Percentiles rank a stretch among this genome's conserved stretches.
Conservation (phyloP, 176 grass and related monocot species). For the Typha latifolia region DNA sequence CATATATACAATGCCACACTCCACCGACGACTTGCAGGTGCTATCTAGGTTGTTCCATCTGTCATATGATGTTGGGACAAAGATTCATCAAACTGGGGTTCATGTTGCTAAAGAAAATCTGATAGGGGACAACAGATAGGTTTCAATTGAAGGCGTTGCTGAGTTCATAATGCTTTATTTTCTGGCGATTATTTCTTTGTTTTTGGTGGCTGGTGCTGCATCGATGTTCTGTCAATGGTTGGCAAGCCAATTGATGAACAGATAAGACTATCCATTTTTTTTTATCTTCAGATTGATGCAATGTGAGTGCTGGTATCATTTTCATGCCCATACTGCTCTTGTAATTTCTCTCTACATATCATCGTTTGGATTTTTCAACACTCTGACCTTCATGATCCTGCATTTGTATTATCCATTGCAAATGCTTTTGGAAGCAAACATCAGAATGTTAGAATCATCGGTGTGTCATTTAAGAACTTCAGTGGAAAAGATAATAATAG, state of each 20-base stretch:
- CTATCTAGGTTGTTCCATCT: constrained; percentile 82
- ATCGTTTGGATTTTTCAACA: too few species aligned
- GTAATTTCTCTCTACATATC: too few species aligned
- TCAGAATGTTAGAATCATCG: too few species aligned
- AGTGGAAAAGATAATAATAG: too few species aligned
- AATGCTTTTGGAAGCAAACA: too few species aligned
- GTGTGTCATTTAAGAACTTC: too few species aligned
- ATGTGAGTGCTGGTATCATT: background rate
- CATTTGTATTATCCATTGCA: too few species aligned
- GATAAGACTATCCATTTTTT: constrained; percentile 60
- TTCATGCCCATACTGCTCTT: too few species aligned
- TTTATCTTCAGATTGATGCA: constrained; percentile 34
- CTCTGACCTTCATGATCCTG: too few species aligned
- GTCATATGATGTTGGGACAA: constrained; percentile 93
- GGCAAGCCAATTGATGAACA: constrained; percentile 75
- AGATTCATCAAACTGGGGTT: constrained; percentile 90
- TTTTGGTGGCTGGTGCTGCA: constrained; percentile 59
- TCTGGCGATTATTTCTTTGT: constrained; percentile 67
- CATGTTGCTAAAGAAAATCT: constrained; percentile 85
- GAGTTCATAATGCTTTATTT: constrained; percentile 86
- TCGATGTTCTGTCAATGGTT: constrained; percentile 86
- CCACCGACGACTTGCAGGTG: constrained; percentile 34
- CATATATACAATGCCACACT: background rate
- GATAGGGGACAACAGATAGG: constrained; percentile 80
- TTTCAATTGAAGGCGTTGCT: constrained; percentile 88